Base-by-base conservation (phyloP, 805 yeast genomes). In the Scheffersomyces amazonensis region DNA sequence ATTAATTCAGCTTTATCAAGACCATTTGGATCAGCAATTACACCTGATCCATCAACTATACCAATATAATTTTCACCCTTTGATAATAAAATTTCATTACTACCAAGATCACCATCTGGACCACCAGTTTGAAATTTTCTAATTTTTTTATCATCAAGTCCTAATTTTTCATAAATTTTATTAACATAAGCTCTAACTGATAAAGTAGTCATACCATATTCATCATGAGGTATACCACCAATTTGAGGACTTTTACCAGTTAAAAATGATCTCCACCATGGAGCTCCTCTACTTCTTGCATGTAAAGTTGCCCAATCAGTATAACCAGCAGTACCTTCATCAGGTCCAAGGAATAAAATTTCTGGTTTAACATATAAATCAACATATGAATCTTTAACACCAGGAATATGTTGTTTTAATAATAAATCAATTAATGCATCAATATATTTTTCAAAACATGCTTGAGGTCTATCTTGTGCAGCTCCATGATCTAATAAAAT, bases 161-260 rank as follows among this genome's bases (percentile, higher is more conserved):
- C 68, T 42, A 83, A 73, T 60, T 88, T 86, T 49, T 87, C 84
- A 63, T 91, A 91, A 43, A 90, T 81, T 54, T 87, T 86, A 58
- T 86, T 82, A 41, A 91, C 95, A 60, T 81, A 91, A 34, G 96
- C 87, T 53, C 98, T 79, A 34, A 93, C 97, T 36, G 96, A 87
- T 47, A 91, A 70, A 6, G 97, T 83, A 5, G 99, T 91, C 99
- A 91, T 91, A 60, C 99, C 99, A 61, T 89, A 91, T 56, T 79
- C 91, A 61, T 91, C 99, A 64, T 91, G 99, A 36, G 99, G 99
- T 58, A 91, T 93, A 61, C 99, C 99, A 56, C 99, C 99, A 41
- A 91, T 66, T 31, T 75, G 66, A 40, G 96, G 96, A 31, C 89
- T 78, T 69, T 93, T 93, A 51, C 99, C 99, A 22, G 99, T 91